A percentile compares a stretch with the other conserved stretches of the same genome.
phyloP scores from a whole-genome alignment of 352 stramenopile species.

The Thraustochytrium sp. region DNA sequence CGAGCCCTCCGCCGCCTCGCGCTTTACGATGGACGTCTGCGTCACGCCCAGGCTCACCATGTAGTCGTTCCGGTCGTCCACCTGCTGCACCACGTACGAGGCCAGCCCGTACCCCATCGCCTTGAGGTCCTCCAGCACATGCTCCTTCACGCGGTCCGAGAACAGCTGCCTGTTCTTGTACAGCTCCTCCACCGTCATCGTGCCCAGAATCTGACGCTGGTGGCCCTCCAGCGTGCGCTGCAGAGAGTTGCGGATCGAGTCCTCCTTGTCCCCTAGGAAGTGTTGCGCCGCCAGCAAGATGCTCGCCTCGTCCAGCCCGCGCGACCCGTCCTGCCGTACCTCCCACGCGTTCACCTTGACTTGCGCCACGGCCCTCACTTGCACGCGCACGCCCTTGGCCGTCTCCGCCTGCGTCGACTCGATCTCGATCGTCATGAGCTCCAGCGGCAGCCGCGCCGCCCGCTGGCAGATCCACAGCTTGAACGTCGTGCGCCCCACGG shows the following conservation, averaged over 20 bases:
- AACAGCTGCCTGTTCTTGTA: slow-evolving; percentile 50
- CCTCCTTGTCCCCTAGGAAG: slow-evolving; percentile 42
- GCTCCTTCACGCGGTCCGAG: slow-evolving; percentile 43
- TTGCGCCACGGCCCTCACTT: slow-evolving; percentile 42
- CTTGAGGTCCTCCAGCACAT: slow-evolving; percentile 43
- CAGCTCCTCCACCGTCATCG: slow-evolving; percentile 49
- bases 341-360: slow-evolving; percentile 47
- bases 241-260: slow-evolving; percentile 12
- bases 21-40: slow-evolving; percentile 48
- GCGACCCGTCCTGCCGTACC: neutral
- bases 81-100: slow-evolving; percentile 47
- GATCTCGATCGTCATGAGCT: slow-evolving; percentile 50
- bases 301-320: slow-evolving; percentile 39
- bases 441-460: slow-evolving; percentile 35
- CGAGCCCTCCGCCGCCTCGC: slow-evolving; percentile 45
- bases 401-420: slow-evolving; percentile 43
- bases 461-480: slow-evolving; percentile 45
- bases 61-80: slow-evolving; percentile 47
- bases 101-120: slow-evolving; percentile 48
- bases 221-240: slow-evolving; percentile 48
- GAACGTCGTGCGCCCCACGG: slow-evolving; percentile 40
- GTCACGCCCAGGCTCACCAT: slow-evolving; percentile 47
- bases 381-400: slow-evolving; percentile 44
- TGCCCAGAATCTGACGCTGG: slow-evolving; percentile 50
- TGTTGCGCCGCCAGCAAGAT: slow-evolving; percentile 48